Evolutionary conservation across 345 rosid genomes (phyloP), one percentile per base, ranked within the genome.

Genomic region (Linum tenue): DNA sequence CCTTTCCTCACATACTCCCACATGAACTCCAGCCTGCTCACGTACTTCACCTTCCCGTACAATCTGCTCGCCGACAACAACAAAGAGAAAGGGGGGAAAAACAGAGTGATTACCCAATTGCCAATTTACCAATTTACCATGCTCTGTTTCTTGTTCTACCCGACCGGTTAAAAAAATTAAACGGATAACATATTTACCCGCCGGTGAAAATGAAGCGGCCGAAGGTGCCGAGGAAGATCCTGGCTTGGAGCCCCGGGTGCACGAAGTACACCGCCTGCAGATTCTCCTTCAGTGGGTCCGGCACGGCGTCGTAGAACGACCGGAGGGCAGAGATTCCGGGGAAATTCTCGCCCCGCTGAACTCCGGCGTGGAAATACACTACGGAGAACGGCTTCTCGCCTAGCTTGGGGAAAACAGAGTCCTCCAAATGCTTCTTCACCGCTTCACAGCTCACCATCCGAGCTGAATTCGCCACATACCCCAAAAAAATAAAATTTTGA

Each of bases 181-280:
- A 6, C 22, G 37, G 37, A 17, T 36, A 35, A 42, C 0, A 36
- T 5, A 6, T 12, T 78, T 69, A 86, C 89, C 86, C 82, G 70
- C 85, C 85, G 48, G 63, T 53, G 78, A 85, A 82, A 12, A 83
- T 56, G 12, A 85, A 63, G 60, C 89, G 89, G 41, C 87, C 89
- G 40, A 88, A 75, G 56, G 83, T 82, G 74, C 91, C 89, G 4
- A 87, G 80, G 67, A 87, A 83, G 72, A 87, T 77, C 53, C 90
- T 72, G 64, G 79, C 56, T 48, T 77, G 86, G 7, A 85, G 55
- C 12, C 72, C 80, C 3, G 90, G 90, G 67, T 87, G 94, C 67
- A 87, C 60, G 75, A 87, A 87, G 71, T 83, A 81, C 14, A 87
- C 72, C 3, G 76, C 70, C 56, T 77, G 67, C 7, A 85, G 72